Conservation (phyloP, 306 rosid genomes). For the Rosa lucieae region DNA sequence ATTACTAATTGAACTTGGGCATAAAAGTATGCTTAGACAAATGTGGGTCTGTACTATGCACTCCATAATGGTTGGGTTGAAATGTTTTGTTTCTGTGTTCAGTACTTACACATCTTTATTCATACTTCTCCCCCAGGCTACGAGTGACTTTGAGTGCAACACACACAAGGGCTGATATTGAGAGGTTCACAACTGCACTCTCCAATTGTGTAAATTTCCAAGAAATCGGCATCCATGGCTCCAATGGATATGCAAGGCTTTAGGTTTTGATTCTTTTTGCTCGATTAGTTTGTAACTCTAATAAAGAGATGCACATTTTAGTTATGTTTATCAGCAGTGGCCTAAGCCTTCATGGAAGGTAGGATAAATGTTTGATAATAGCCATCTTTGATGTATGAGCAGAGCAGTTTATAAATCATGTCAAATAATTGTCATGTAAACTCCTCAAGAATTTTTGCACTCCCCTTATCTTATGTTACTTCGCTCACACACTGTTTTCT, state of each 20-base stretch:
- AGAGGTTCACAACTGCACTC: slow-evolving; percentile 64
- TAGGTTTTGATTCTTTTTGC: neutral
- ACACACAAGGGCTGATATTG: slow-evolving; percentile 74
- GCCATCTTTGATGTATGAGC: neutral
- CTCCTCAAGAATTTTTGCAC: no score
- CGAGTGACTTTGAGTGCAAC: slow-evolving; percentile 77
- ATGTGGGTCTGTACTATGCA: neutral
- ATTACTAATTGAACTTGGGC: neutral
- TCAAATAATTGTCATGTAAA: neutral
- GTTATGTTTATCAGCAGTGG: neutral
- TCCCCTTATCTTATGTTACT: no score
- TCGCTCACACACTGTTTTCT: no score
- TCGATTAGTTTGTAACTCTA: neutral
- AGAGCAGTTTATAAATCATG: neutral
- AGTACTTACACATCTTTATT: slow-evolving; percentile 1
- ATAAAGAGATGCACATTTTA: no score
- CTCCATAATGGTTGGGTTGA: neutral
- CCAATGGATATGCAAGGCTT: neutral
- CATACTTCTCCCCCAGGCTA: slow-evolving; percentile 43
- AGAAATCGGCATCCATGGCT: neutral
- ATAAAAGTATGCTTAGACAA: neutral
- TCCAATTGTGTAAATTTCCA: slow-evolving; percentile 52
- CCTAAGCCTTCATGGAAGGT: neutral
- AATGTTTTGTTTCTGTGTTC: neutral
- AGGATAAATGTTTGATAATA: neutral